Evolutionary conservation across 345 rosid genomes (phyloP), one percentile per base, ranked within the genome.

Genomic region (Bruguiera gymnorhiza): DNA sequence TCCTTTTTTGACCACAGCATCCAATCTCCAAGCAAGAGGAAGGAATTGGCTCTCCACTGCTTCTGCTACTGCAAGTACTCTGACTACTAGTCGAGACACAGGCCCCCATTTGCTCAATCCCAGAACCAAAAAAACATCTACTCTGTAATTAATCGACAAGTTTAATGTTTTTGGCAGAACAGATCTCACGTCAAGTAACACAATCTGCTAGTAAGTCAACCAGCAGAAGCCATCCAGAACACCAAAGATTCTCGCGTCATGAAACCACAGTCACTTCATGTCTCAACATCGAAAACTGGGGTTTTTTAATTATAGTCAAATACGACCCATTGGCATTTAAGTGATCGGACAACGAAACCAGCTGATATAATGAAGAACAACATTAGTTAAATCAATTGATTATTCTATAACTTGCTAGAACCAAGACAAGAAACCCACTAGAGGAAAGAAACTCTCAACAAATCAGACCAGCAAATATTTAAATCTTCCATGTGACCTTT

Each of bases 11-110:
- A 73, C 97, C 82, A 50, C 90, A 89, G 57, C 83, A 83, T 70
- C 93, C 84, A 30, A 85, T 67, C 30, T 86, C 93, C 51, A 85
- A 68, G 82, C 88, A 86, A 2, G 87, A 74, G 4, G 86, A 83
- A 43, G 89, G 67, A 76, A 69, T 75, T 2, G 79, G 59, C 76
- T 88, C 98, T 70, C 90, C 90, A 80, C 86, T 84, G 89, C 89
- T 89, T 83, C 78, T 66, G 81, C 87, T 86, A 63, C 98, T 95
- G 67, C 91, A 90, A 30, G 88, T 79, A 82, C 89, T 89, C 82
- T 69, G 83, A 77, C 94, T 87, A 77, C 98, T 86, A 48, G 91
- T 89, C 4, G 99, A 96, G 34, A 90, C 85, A 84, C 98, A 92
- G 79, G 85, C 83, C 63, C 99, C 99, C 99, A 96, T 96, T 83